Evolutionary conservation across 1,284 basidiomycete genomes (phyloP).

Genomic region (Uromyces viciae-fabae): DNA sequence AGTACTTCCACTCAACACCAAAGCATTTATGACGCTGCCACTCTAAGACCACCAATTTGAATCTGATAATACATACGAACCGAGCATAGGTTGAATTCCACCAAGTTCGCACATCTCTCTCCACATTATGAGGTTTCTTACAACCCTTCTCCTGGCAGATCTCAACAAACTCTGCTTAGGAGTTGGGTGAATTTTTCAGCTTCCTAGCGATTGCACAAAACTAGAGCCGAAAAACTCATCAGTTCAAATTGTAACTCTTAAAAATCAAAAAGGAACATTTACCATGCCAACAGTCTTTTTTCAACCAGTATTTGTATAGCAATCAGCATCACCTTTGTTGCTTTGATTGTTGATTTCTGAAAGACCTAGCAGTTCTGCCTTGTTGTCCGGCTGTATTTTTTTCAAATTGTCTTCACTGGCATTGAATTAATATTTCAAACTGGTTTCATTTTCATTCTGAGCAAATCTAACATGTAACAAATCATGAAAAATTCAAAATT

Average conservation of each 20-base stretch:
- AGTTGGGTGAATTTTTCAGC: not conserved
- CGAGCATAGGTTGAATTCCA: conserved; percentile 11
- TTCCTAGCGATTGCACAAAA: not conserved
- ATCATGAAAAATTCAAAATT: not conserved
- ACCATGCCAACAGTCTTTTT: not conserved
- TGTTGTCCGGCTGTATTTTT: not conserved
- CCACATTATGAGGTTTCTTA: not conserved
- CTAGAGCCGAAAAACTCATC: not conserved
- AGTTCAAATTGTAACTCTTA: not conserved
- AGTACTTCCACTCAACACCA: not conserved
- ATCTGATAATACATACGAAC: not conserved
- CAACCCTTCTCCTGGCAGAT: not conserved
- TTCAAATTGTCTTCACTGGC: not conserved
- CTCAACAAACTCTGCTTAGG: not conserved
- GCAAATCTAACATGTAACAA: not conserved
- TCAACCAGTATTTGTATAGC: not conserved
- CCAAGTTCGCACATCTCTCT: not conserved
- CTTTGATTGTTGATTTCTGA: not conserved
- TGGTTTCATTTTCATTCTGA: not conserved
- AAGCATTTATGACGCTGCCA: conserved; percentile 8
- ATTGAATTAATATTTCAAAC: not conserved
- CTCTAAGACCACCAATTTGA: not conserved
- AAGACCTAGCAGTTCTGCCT: not conserved
- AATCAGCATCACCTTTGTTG: not conserved
- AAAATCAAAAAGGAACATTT: not conserved